Base-by-base conservation (phyloP, 2,329 filamentous ascomycete species). In the Cordyceps pruinosa region DNA sequence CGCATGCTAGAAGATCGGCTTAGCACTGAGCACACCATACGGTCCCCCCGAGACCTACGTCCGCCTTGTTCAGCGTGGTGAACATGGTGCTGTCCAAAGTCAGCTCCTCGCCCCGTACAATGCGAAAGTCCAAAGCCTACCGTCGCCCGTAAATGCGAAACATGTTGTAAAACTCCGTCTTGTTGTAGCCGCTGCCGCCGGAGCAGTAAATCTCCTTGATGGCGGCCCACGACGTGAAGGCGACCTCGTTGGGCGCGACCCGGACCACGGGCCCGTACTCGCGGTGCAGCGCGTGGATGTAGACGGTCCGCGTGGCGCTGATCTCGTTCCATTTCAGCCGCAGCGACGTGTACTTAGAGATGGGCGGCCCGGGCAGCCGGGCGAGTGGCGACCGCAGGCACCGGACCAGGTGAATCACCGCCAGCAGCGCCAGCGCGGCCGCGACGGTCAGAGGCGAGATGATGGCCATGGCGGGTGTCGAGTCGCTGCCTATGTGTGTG, bases 161-260 rank as follows among this genome's bases (percentile, higher is more conserved):
- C 19, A 86, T 67, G 60, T 83, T 71, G 63, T 87, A 87, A 62
- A 86, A 86, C 57, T 82, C 78, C 0, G 82, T 84, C 71, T 86
- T 86, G 65, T 86, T 81, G 65, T 82, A 86, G 25, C 83, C 83
- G 64, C 81, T 85, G 4, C 83, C 83, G 0, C 78, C 77, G 0
- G 79, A 80, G 61, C 77, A 77, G 67, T 87, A 87, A 46, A 86
- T 86, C 69, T 85, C 80, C 65, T 82, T 85, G 53, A 85, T 69
- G 0, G 79, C 83, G 9, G 75, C 72, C 9, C 73, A 68, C 2
- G 80, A 83, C 0, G 80, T 77, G 60, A 86, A 85, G 0, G 80
- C 80, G 4, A 83, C 78, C 68, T 87, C 83, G 59, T 77, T 76
- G 0, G 83, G 83, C 0, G 75, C 77, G 30, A 86, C 65, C 5